Evolutionary conservation across 305 asterid genomes (phyloP).

Genomic region (Fraxinus latifolia): DNA sequence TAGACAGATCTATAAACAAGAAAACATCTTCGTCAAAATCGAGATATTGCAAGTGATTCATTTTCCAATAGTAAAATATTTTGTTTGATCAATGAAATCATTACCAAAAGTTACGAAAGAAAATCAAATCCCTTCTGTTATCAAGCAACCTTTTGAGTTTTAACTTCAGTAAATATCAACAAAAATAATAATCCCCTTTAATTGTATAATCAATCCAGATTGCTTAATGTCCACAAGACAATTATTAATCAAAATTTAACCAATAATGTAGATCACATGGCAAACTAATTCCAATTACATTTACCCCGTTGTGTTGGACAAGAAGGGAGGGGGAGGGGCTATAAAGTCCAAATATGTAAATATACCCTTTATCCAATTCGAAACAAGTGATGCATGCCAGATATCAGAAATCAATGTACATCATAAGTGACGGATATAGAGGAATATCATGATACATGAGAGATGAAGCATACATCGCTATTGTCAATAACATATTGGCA

Average conservation of each 20-base stretch:
- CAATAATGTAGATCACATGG: not conserved
- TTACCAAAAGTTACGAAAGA: not conserved
- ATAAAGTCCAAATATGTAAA: not conserved
- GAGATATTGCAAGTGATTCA: not conserved
- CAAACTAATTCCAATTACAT: not conserved
- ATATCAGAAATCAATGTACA: not conserved
- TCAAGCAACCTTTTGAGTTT: not conserved
- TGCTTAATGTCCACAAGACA: not conserved
- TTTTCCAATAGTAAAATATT: not conserved
- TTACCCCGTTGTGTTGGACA: not conserved
- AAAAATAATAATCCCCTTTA: not conserved
- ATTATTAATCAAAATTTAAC: too few species aligned
- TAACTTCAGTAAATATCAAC: not conserved
- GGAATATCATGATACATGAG: not conserved
- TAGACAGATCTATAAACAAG: not conserved
- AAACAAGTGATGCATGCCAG: not conserved
- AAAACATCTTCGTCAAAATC: not conserved
- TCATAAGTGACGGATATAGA: conserved; percentile 2
- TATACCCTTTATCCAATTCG: not conserved
- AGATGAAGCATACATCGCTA: conserved; percentile 51
- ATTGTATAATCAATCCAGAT: not conserved
- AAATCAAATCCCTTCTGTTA: not conserved
- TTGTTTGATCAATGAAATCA: not conserved
- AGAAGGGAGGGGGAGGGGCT: not conserved
- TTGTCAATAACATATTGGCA: conserved; percentile 71